Evolutionary conservation across 176 grass and related monocot species (phyloP).

Genomic region (Phoenix roebelenii): DNA sequence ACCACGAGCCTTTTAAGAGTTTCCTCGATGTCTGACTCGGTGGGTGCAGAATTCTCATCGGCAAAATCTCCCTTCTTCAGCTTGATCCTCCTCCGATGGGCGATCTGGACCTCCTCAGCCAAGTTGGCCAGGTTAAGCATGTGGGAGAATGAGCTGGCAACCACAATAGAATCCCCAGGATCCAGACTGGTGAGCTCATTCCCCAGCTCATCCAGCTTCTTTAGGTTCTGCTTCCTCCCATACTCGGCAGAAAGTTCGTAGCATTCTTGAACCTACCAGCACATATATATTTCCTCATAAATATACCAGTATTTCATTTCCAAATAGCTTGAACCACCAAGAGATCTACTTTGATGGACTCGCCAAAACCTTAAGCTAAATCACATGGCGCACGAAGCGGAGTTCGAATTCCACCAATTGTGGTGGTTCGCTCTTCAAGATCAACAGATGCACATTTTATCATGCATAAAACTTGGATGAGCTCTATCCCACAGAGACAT

Average conservation of each 20-base stretch:
- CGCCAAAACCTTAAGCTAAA: no score
- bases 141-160: constrained; percentile 92
- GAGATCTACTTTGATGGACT: no score
- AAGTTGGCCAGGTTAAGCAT: constrained; percentile 98
- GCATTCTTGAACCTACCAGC: constrained; percentile 82
- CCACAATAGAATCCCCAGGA: constrained; percentile 60
- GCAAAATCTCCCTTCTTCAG: constrained; percentile 69
- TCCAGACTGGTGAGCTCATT: constrained; percentile 58
- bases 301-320: no score
- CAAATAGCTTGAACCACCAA: no score
- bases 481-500: no score
- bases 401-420: no score
- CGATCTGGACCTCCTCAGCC: constrained; percentile 97
- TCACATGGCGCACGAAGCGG: no score
- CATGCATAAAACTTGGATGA: no score
- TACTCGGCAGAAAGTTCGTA: constrained; percentile 94
- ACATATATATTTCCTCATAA: neutral
- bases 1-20: constrained; percentile 75
- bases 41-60: constrained; percentile 73
- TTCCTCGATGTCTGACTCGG: constrained; percentile 97
- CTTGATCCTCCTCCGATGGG: constrained; percentile 79
- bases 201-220: constrained; percentile 68
- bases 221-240: constrained; percentile 52
- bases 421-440: no score
- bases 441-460: no score